phyloP scores from a whole-genome alignment of 805 yeast species.

The Lipomyces spencermartinsiae region DNA sequence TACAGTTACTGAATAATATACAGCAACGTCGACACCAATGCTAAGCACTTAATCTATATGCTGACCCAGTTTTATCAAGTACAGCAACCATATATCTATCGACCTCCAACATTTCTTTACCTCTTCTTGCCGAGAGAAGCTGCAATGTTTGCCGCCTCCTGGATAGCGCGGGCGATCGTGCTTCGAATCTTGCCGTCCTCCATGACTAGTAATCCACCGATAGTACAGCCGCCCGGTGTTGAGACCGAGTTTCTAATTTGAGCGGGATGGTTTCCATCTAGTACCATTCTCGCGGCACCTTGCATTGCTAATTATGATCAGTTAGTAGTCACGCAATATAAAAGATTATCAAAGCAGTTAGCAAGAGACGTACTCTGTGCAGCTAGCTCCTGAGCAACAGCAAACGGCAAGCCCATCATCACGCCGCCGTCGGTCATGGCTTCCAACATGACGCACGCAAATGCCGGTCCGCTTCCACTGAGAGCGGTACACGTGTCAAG shows the following conservation, averaged over 20 bases:
- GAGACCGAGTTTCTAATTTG: conserved; percentile 85
- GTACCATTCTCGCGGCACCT: conserved; percentile 91
- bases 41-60: neutral
- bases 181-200: conserved; percentile 90
- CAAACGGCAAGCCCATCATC: conserved; percentile 89
- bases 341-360: too few relatives aligned
- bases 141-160: conserved; percentile 78
- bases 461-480: conserved; percentile 97
- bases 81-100: neutral
- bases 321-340: neutral
- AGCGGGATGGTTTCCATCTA: conserved; percentile 85
- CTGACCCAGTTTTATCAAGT: neutral
- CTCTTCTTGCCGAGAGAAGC: conserved; percentile 37
- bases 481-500: conserved; percentile 97
- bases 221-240: conserved; percentile 98
- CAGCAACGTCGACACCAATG: neutral
- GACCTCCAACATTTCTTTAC: conserved; percentile 4
- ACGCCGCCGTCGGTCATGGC: conserved; percentile 93
- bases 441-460: conserved; percentile 86
- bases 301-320: conserved; percentile 35
- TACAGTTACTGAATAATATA: neutral
- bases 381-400: conserved; percentile 82
- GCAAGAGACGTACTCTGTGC: conserved; percentile 79
- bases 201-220: conserved; percentile 90
- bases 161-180: conserved; percentile 85